Conservation (phyloP, 2,329 filamentous ascomycete species). For the Alternaria postmessia region DNA sequence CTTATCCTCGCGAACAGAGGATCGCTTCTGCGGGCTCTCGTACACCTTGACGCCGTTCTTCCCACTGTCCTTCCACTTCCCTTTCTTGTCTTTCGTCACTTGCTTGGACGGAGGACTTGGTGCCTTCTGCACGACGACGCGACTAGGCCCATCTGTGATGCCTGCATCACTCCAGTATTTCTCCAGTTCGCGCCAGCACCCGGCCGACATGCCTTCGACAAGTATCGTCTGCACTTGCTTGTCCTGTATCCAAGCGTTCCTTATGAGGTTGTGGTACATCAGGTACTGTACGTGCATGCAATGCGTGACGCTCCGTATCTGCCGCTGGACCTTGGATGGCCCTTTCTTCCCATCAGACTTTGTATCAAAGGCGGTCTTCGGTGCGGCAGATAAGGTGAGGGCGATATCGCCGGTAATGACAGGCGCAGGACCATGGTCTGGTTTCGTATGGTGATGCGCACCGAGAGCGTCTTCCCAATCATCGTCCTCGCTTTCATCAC, state of each 20-base stretch:
- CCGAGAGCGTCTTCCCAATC: conserved; percentile 52
- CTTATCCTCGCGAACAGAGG: conserved; percentile 9
- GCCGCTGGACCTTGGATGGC: conserved; percentile 82
- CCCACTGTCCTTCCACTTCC: conserved; percentile 54
- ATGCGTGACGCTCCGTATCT: conserved; percentile 80
- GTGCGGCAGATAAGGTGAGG: conserved; percentile 65
- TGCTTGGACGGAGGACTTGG: conserved; percentile 72
- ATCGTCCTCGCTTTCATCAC: conserved; percentile 51
- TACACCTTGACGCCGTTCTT: conserved; percentile 47
- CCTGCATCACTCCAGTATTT: conserved; percentile 73
- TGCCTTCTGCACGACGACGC: conserved; percentile 69
- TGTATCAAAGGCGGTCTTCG: conserved; percentile 35
- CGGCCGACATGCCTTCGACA: conserved; percentile 37
- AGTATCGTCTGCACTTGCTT: conserved; percentile 44
- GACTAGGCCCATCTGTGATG: conserved; percentile 81
- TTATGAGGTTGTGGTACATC: conserved; percentile 86
- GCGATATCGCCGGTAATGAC: conserved; percentile 73
- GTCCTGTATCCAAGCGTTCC: conserved; percentile 50
- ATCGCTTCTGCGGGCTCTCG: conserved; percentile 30
- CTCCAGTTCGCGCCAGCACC: conserved; percentile 49
- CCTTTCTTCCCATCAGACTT: conserved; percentile 76
- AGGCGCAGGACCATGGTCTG: conserved; percentile 51
- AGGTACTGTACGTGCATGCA: conserved; percentile 87
- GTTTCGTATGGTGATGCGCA: conserved; percentile 45
- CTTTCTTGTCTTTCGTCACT: conserved; percentile 22